Percentiles rank a stretch among this genome's conserved stretches.
Evolutionary conservation across 1,284 basidiomycete genomes (phyloP).

Genomic region (Neolentinus lepideus): DNA sequence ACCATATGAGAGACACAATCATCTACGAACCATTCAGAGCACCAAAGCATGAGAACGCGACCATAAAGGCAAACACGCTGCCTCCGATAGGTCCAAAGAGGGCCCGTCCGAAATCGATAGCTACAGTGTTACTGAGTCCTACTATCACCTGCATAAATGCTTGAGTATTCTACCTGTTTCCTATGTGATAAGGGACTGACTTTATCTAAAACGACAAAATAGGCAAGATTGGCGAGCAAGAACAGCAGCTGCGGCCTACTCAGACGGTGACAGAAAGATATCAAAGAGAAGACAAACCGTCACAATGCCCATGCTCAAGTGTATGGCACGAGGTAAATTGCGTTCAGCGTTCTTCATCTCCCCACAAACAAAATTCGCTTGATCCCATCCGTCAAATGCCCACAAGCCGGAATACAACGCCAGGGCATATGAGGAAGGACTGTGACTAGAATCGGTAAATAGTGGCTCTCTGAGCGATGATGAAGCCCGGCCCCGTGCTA

Average conservation of each 20-base stretch:
- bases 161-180: background rate
- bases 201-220: slow-evolving; percentile 91
- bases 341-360: slow-evolving; percentile 83
- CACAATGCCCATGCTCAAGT: slow-evolving; percentile 79
- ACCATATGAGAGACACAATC: background rate
- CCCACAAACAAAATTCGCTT: slow-evolving; percentile 86
- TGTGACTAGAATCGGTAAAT: slow-evolving; percentile 71
- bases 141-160: slow-evolving; percentile 42
- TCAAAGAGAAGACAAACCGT: slow-evolving; percentile 35
- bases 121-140: slow-evolving; percentile 85
- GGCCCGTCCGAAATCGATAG: slow-evolving; percentile 87
- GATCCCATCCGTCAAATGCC: slow-evolving; percentile 96
- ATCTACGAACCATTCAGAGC: slow-evolving; percentile 67
- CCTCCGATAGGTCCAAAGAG: slow-evolving; percentile 85
- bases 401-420: slow-evolving; percentile 94
- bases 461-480: slow-evolving; percentile 56
- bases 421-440: slow-evolving; percentile 83
- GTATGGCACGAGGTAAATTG: slow-evolving; percentile 87
- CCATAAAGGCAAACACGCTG: slow-evolving; percentile 81
- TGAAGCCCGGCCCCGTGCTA: slow-evolving; percentile 61
- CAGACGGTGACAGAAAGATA: background rate
- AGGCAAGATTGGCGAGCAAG: slow-evolving; percentile 80
- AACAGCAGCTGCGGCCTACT: slow-evolving; percentile 51
- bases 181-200: slow-evolving; percentile 23
- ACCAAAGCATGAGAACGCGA: slow-evolving; percentile 92